Evolutionary conservation across 805 yeast genomes (phyloP).

Genomic region (Candida pseudofarinosa): DNA sequence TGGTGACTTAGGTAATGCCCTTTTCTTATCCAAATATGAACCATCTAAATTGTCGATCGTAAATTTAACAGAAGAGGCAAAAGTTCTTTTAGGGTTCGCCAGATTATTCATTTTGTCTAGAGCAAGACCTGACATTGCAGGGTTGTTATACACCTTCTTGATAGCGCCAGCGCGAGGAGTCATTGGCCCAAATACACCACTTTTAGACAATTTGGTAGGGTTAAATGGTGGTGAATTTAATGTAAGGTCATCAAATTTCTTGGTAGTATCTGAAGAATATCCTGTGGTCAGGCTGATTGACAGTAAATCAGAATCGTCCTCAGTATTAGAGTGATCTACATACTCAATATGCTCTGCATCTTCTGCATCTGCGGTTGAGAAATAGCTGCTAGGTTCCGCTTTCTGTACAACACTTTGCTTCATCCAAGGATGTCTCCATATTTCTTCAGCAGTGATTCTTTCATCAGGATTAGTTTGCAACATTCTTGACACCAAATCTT

Average conservation of each 20-base stretch:
- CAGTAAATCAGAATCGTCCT: background rate
- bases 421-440: constrained; percentile 70
- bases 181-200: background rate
- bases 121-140: constrained; percentile 31
- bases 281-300: background rate
- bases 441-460: constrained; percentile 64
- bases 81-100: background rate
- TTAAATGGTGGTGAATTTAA: background rate
- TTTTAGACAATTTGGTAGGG: background rate
- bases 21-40: background rate
- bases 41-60: background rate
- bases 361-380: constrained; percentile 4
- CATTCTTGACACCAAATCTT: constrained; percentile 60
- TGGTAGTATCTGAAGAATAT: background rate
- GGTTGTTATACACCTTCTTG: constrained; percentile 39
- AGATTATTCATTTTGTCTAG: background rate
- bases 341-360: constrained; percentile 12
- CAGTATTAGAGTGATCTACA: constrained; percentile 1
- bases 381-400: constrained; percentile 1
- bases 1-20: constrained; percentile 40
- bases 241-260: background rate
- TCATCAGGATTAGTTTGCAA: constrained; percentile 65
- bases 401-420: constrained; percentile 6
- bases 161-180: constrained; percentile 40
- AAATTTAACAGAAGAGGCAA: constrained; percentile 18